Evolutionary conservation across 176 grass and related monocot species (phyloP).

Genomic region (Carex parvula): DNA sequence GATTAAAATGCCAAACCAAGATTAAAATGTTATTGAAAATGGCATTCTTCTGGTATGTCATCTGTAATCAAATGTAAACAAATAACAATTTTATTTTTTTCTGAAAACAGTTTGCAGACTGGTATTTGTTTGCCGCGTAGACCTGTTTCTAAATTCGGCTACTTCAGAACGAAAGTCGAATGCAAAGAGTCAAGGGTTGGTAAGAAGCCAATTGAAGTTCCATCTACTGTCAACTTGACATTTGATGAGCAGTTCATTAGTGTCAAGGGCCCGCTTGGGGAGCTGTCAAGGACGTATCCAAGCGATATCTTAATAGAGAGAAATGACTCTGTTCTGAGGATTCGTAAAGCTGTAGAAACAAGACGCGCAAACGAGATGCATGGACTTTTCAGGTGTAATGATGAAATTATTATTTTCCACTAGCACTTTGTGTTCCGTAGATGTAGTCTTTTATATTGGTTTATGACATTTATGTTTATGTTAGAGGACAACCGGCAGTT

Average conservation of each 20-base stretch:
- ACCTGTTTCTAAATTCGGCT: conserved; percentile 40
- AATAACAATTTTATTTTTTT: neutral
- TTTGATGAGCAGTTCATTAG: conserved; percentile 67
- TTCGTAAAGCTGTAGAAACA: conserved; percentile 66
- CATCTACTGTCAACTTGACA: conserved; percentile 74
- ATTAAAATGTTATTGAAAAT: neutral
- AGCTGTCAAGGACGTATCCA: conserved; percentile 71
- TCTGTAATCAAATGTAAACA: neutral
- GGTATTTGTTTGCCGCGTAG: conserved; percentile 33
- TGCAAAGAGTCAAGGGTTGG: conserved; percentile 98
- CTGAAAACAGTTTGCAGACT: conserved; percentile 14
- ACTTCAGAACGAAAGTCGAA: conserved; percentile 57
- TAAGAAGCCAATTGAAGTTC: conserved; percentile 78
- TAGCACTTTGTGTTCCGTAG: neutral
- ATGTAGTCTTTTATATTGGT: neutral
- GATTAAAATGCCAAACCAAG: neutral
- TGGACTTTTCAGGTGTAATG: conserved; percentile 88
- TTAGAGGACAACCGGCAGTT: neutral
- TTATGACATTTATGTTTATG: neutral
- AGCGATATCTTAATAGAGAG: conserved; percentile 64
- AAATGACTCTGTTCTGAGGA: conserved; percentile 65
- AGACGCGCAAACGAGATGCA: conserved; percentile 90
- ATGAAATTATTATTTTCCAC: neutral
- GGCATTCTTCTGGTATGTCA: neutral
- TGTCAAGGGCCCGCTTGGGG: conserved; percentile 86